Conservation (phyloP, 306 rosid genomes). For the Vigna reflexopilosa region DNA sequence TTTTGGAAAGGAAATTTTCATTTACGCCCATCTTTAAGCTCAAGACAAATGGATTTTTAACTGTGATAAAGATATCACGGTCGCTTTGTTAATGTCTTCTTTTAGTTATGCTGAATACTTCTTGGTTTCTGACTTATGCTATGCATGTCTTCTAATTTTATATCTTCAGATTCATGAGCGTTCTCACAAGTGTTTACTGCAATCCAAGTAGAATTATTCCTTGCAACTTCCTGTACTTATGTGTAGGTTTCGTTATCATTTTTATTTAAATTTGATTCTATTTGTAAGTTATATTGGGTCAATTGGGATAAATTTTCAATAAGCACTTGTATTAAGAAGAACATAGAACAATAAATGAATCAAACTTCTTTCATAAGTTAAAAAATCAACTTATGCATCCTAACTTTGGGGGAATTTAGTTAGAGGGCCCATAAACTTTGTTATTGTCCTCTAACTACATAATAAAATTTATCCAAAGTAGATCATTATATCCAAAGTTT, state of each 20-base stretch:
- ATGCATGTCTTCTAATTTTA: constrained; percentile 27
- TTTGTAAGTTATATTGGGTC: not conserved
- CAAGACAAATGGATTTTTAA: constrained; percentile 18
- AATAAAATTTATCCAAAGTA: not conserved
- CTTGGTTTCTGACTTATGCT: constrained; percentile 22
- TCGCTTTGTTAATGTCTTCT: constrained; percentile 24
- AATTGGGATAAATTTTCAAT: not conserved
- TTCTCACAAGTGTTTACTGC: constrained; percentile 36
- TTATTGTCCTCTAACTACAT: not conserved
- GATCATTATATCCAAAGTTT: not conserved
- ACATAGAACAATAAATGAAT: not conserved
- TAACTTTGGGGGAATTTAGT: not conserved
- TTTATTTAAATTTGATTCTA: constrained; percentile 33
- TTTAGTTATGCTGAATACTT: constrained; percentile 28
- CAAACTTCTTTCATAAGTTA: not conserved
- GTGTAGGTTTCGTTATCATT: constrained; percentile 33
- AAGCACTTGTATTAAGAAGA: not conserved
- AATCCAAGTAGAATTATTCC: constrained; percentile 40
- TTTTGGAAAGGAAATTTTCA: constrained; percentile 8
- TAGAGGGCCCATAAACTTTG: not conserved
- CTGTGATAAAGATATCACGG: constrained; percentile 27
- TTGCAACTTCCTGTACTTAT: constrained; percentile 33
- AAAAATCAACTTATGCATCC: not conserved
- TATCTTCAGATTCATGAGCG: constrained; percentile 35
- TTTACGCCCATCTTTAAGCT: constrained; percentile 30